These are phyloP conservation scores for Corylus heterophylla DNA, from an alignment of 306 rosid genomes.

Conservation along the genomic window DNA sequence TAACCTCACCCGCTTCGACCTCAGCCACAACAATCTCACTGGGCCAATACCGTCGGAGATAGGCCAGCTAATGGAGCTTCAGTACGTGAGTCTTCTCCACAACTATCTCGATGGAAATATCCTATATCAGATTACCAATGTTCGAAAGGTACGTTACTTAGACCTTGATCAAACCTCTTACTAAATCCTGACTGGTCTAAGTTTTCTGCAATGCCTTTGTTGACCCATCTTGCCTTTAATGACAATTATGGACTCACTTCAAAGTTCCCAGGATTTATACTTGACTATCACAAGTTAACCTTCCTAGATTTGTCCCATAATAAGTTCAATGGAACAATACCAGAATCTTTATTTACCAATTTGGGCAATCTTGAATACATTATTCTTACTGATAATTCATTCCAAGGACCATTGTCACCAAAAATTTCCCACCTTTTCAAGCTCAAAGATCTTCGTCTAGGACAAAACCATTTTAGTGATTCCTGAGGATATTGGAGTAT, in stretches of 20 bases:
- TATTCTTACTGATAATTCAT: conserved; percentile 43
- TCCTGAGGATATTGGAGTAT: conserved; percentile 39
- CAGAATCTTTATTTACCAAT: conserved; percentile 46
- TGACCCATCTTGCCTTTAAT: conserved; percentile 43
- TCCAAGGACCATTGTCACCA: conserved; percentile 50
- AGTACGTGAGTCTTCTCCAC: conserved; percentile 39
- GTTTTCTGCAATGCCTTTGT: conserved; percentile 44
- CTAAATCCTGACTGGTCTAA: conserved; percentile 45
- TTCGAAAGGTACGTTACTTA: conserved; percentile 54
- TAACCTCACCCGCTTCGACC: no score
- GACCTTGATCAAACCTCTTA: conserved; percentile 46
- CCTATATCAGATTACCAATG: conserved; percentile 58
- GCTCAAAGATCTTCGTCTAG: conserved; percentile 49
- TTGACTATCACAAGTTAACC: conserved; percentile 47
- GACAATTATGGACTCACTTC: conserved; percentile 20
- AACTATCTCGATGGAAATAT: conserved; percentile 44
- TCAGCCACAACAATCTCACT: conserved; percentile 10
- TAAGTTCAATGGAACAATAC: conserved; percentile 37
- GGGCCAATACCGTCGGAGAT: not conserved
- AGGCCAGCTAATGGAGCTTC: conserved; percentile 44
- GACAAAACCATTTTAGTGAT: conserved; percentile 44
- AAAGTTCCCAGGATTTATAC: conserved; percentile 54
- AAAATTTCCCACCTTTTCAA: conserved; percentile 54
- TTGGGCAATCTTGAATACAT: conserved; percentile 56
- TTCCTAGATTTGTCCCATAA: conserved; percentile 60